phyloP scores from a whole-genome alignment of 768 basidiomycete species.

The Rhizopogon vinicolor region DNA sequence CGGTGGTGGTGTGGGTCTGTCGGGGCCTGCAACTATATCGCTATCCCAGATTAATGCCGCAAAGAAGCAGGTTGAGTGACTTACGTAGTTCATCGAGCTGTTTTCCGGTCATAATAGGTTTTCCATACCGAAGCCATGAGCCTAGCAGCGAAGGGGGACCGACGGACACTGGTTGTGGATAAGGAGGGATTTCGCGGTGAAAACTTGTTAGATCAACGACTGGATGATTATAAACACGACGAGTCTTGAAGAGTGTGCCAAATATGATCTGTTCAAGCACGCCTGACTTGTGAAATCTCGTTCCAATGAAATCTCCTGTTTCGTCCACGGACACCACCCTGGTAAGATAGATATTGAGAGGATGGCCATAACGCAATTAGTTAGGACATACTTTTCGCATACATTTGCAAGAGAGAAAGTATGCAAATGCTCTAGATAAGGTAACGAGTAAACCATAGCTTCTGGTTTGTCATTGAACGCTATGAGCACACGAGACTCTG shows the following conservation, averaged over 20 bases:
- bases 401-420: constrained; percentile 31
- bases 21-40: constrained; percentile 56
- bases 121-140: constrained; percentile 49
- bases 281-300: constrained; percentile 28
- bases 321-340: constrained; percentile 41
- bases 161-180: constrained; percentile 58
- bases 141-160: constrained; percentile 53
- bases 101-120: constrained; percentile 46
- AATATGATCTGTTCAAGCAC: constrained; percentile 38
- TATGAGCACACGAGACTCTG: constrained; percentile 50
- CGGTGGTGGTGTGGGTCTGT: constrained; percentile 45
- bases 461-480: constrained; percentile 49
- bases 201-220: constrained; percentile 45
- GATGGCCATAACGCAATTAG: not conserved
- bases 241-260: constrained; percentile 56
- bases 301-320: constrained; percentile 51
- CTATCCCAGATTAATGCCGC: not conserved
- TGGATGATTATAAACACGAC: constrained; percentile 46
- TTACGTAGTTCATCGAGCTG: constrained; percentile 56
- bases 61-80: not conserved
- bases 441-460: constrained; percentile 56
- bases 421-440: constrained; percentile 53
- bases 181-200: constrained; percentile 40
- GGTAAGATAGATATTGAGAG: not conserved
- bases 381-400: constrained; percentile 1